A percentile compares a stretch with the other conserved stretches of the same genome.
phyloP scores from a whole-genome alignment of 805 yeast genomes.

The Vanderwaltozyma yarrowii region DNA sequence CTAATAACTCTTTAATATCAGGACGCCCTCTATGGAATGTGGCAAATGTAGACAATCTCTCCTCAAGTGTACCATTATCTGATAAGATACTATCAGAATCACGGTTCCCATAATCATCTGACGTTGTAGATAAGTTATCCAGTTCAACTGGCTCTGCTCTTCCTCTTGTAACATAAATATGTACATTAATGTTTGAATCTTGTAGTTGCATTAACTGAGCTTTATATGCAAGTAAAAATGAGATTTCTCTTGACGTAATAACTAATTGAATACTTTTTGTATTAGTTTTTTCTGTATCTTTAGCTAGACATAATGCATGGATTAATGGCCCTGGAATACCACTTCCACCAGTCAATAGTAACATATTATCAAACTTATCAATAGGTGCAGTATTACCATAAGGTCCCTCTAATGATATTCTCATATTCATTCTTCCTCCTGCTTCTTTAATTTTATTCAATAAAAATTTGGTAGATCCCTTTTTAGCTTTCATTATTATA shows the following conservation, averaged over 20 bases:
- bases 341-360: slow-evolving; percentile 63
- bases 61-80: not conserved
- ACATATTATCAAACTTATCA: slow-evolving; percentile 40
- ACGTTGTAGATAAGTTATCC: not conserved
- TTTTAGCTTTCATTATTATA: slow-evolving; percentile 37
- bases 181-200: slow-evolving; percentile 9
- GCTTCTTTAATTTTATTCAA: slow-evolving; percentile 23
- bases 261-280: slow-evolving; percentile 9
- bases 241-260: slow-evolving; percentile 9
- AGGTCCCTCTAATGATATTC: slow-evolving; percentile 53
- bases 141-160: not conserved
- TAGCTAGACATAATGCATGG: slow-evolving; percentile 32
- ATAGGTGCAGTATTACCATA: slow-evolving; percentile 49
- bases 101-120: slow-evolving; percentile 1
- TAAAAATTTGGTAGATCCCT: slow-evolving; percentile 35
- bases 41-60: slow-evolving; percentile 18
- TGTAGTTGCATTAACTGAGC: slow-evolving; percentile 10
- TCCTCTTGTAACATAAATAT: slow-evolving; percentile 11
- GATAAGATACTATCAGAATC: not conserved
- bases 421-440: slow-evolving; percentile 23
- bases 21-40: slow-evolving; percentile 40
- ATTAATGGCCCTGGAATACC: slow-evolving; percentile 58
- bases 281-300: slow-evolving; percentile 1
- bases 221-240: slow-evolving; percentile 13
- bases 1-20: slow-evolving; percentile 31